Evolutionary conservation across 2,329 filamentous ascomycete genomes (phyloP), one percentile per base, ranked within the genome.

Genomic region (Fusarium pseudocircinatum): DNA sequence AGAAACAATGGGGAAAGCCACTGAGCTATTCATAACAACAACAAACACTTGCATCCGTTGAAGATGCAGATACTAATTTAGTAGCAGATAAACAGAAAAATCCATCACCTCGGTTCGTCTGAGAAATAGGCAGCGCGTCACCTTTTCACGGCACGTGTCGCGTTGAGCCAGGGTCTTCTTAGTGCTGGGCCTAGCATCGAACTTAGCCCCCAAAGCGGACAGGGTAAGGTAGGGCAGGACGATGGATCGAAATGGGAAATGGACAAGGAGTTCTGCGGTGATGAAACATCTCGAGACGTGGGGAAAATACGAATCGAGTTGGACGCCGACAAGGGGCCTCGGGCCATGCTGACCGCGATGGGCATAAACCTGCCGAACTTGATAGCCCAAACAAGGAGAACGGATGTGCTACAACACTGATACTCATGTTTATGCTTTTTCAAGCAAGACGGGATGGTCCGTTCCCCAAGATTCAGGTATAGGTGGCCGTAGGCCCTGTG

Each of bases 291-390:
- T 69, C 62, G 44, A 47, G 72, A 75, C 74, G 68, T 77, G 75
- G 75, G 75, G 75, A 77, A 77, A 75, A 77, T 78, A 77, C 74
- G 75, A 77, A 75, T 74, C 63, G 66, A 76, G 70, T 63, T 73
- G 67, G 39, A 43, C 61, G 39, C 67, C 54, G 67, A 69, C 71
- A 68, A 65, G 70, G 70, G 67, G 53, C 53, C 32, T 62, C 39
- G 39, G 54, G 52, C 46, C 37, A 44, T 64, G 56, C 59, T 70
- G 59, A 74, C 50, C 46, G 32, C 47, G 61, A 70, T 60, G 62
- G 49, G 57, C 42, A 64, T 64, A 42, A 67, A 46, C 42, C 42
- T 60, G 30, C 65, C 69, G 61, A 65, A 74, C 56, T 60, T 60
- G 57, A 72, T 63, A 75, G 67, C 59, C 67, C 53, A 65, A 66